Evolutionary conservation across 169 alveolate species (phyloP).

Genomic region (Eimeria falciformis): DNA sequence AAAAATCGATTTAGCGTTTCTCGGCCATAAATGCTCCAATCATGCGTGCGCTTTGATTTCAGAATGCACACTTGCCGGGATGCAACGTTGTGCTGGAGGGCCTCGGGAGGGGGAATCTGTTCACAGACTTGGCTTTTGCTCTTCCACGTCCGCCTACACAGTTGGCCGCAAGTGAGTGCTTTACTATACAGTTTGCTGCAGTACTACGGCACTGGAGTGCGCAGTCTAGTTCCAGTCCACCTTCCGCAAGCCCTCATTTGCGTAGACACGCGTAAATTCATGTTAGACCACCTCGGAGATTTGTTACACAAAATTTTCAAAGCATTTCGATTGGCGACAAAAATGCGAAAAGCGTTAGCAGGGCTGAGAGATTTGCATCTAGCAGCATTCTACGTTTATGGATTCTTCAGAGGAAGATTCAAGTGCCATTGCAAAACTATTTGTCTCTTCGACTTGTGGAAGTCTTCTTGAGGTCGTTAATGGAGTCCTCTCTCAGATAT

Average conservation of each 20-base stretch:
- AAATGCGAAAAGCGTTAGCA: too few relatives aligned
- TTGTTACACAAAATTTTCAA: too few relatives aligned
- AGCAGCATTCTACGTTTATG: not conserved
- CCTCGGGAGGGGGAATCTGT: constrained; percentile 88
- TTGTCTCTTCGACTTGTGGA: constrained; percentile 60
- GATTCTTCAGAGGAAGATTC: constrained; percentile 18
- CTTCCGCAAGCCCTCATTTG: too few relatives aligned
- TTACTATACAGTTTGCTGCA: too few relatives aligned
- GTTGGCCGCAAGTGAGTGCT: not conserved
- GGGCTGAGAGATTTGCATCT: too few relatives aligned
- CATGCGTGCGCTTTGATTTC: not conserved
- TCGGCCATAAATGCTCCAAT: not conserved
- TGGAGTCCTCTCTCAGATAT: not conserved
- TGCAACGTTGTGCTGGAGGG: constrained; percentile 90
- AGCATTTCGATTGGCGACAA: too few relatives aligned
- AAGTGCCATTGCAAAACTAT: constrained; percentile 14
- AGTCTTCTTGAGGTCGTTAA: constrained; percentile 17
- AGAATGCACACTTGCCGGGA: constrained; percentile 89
- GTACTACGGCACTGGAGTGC: too few relatives aligned
- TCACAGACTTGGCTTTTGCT: constrained; percentile 74
- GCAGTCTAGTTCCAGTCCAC: too few relatives aligned
- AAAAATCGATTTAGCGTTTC: too few relatives aligned
- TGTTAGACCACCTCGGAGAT: too few relatives aligned
- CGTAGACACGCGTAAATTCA: too few relatives aligned
- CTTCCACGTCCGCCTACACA: constrained; percentile 1